Conservation (phyloP, 2,329 filamentous ascomycete genomes). For the Verticillium tricorpus region DNA sequence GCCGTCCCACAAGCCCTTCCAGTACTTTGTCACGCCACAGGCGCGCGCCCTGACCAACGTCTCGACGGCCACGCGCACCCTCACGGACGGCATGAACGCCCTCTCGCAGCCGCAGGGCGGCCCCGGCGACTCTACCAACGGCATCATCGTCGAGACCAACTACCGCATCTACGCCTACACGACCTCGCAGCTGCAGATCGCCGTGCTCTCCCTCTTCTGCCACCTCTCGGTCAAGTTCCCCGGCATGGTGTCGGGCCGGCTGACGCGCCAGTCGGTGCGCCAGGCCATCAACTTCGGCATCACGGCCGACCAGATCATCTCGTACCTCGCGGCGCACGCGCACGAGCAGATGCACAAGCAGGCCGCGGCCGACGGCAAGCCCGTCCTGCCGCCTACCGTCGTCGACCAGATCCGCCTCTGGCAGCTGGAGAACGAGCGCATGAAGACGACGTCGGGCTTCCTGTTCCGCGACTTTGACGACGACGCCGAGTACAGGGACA, state of each 20-base stretch:
- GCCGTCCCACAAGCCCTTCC: conserved; percentile 49
- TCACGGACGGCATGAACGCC: conserved; percentile 63
- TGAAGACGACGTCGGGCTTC: conserved; percentile 79
- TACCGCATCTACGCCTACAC: conserved; percentile 98
- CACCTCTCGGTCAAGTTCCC: conserved; percentile 86
- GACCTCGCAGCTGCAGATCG: conserved; percentile 87
- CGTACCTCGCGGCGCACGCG: conserved; percentile 85
- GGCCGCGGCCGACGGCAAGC: conserved; percentile 51
- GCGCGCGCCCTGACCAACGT: conserved; percentile 87
- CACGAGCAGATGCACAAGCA: conserved; percentile 87
- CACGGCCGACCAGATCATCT: conserved; percentile 91
- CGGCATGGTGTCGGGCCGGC: conserved; percentile 87
- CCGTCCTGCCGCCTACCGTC: conserved; percentile 87
- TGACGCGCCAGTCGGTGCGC: conserved; percentile 84
- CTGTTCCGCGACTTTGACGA: conserved; percentile 84
- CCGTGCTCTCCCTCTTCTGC: conserved; percentile 85
- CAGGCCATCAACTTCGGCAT: conserved; percentile 86
- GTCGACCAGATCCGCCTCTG: conserved; percentile 96
- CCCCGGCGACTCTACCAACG: conserved; percentile 21
- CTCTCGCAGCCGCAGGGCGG: conserved; percentile 47
- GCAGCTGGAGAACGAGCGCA: conserved; percentile 95
- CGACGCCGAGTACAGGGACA: conserved; percentile 63
- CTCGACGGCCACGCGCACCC: conserved; percentile 63
- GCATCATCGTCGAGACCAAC: conserved; percentile 93
- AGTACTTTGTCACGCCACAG: conserved; percentile 86